Conservation (phyloP, 208 protist genomes). For the Kentomonas sorsogonicus region DNA sequence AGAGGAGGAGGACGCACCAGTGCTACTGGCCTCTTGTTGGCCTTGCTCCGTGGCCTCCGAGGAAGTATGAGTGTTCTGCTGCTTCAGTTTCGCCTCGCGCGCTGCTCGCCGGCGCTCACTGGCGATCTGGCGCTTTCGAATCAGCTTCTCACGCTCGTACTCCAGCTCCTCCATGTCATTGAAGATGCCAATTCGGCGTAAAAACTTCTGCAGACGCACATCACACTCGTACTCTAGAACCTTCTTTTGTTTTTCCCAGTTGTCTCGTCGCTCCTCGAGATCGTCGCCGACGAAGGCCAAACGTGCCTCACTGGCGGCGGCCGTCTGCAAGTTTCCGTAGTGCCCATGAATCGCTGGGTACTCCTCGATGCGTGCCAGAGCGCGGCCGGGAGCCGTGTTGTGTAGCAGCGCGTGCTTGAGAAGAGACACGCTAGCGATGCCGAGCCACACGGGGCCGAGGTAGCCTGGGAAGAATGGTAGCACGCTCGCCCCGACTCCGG, state of each 20-base stretch:
- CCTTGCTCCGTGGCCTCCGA: too few relatives aligned
- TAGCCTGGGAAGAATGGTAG: slow-evolving; percentile 59
- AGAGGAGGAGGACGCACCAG: too few relatives aligned
- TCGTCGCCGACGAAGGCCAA: slow-evolving; percentile 68
- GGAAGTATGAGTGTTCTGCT: too few relatives aligned
- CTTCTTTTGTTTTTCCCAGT: slow-evolving; percentile 74
- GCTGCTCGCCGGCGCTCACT: slow-evolving; percentile 19
- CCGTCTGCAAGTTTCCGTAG: slow-evolving; percentile 54
- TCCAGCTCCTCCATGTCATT: slow-evolving; percentile 67
- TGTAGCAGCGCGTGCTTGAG: slow-evolving; percentile 56
- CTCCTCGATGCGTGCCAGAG: slow-evolving; percentile 30
- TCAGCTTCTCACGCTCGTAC: slow-evolving; percentile 64
- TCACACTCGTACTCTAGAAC: slow-evolving; percentile 86
- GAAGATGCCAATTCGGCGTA: slow-evolving; percentile 47
- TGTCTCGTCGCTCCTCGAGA: slow-evolving; percentile 52
- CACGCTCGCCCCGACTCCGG: neutral
- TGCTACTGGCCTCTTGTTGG: too few relatives aligned
- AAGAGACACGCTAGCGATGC: slow-evolving; percentile 37
- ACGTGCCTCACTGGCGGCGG: slow-evolving; percentile 66
- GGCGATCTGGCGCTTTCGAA: slow-evolving; percentile 43
- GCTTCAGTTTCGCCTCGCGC: too few relatives aligned
- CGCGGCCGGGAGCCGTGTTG: slow-evolving; percentile 43
- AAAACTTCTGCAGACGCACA: slow-evolving; percentile 59
- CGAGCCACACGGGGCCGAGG: slow-evolving; percentile 73
- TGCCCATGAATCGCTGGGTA: slow-evolving; percentile 67